Evolutionary conservation across 371 early-diverging fungal species (phyloP).

Genomic region (Mucor ambiguus): DNA sequence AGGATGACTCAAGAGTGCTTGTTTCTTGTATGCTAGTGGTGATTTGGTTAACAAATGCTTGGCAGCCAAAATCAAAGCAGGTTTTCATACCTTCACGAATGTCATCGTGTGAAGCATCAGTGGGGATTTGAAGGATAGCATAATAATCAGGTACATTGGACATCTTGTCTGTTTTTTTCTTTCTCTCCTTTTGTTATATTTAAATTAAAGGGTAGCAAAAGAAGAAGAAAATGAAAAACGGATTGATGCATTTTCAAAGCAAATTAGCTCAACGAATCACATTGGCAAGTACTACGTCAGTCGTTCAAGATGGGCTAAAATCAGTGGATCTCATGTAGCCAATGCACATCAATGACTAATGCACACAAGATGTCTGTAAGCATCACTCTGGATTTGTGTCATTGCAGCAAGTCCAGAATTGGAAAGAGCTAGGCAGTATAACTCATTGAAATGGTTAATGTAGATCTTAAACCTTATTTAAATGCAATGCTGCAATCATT

Average conservation of each 20-base stretch:
- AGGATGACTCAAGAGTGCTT: slow-evolving; percentile 75
- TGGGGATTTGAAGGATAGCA: slow-evolving; percentile 19
- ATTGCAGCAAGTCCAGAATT: neutral
- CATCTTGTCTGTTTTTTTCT: slow-evolving; percentile 9
- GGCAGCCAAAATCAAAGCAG: neutral
- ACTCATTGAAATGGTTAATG: neutral
- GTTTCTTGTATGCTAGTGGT: slow-evolving; percentile 71
- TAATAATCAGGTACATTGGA: slow-evolving; percentile 33
- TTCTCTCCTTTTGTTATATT: too few relatives aligned
- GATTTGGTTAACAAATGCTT: neutral
- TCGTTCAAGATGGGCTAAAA: neutral
- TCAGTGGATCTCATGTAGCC: neutral
- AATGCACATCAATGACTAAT: neutral
- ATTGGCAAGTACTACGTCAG: neutral
- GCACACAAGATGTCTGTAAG: neutral
- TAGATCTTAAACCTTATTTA: neutral
- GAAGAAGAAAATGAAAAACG: neutral
- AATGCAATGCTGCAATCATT: neutral
- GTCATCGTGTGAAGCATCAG: slow-evolving; percentile 26
- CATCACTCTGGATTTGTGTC: neutral
- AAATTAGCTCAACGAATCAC: neutral
- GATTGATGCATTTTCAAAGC: neutral
- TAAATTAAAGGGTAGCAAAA: neutral
- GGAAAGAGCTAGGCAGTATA: neutral
- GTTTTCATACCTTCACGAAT: slow-evolving; percentile 32